These are phyloP conservation scores for Paspalum vaginatum DNA, from an alignment of 176 grass and related monocot genomes.

Conservation along the genomic window DNA sequence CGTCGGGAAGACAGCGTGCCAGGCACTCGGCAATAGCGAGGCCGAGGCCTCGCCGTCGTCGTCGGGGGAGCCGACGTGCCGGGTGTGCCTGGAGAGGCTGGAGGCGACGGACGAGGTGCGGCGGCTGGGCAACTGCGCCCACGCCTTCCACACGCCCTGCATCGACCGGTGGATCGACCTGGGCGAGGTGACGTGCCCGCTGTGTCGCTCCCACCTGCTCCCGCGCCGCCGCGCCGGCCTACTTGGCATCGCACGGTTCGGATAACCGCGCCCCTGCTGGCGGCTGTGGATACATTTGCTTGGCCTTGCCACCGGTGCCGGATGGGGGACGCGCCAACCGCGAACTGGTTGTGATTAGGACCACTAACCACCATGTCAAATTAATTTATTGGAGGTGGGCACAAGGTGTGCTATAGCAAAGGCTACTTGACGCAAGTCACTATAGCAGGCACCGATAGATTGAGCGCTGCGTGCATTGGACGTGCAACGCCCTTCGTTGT, in stretches of 20 bases:
- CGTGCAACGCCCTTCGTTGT: no score
- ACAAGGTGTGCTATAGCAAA: no score
- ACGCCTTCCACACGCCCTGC: constrained; percentile 73
- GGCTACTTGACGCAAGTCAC: no score
- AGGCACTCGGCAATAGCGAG: no score
- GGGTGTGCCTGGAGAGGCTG: constrained; percentile 77
- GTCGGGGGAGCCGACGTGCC: constrained; percentile 43
- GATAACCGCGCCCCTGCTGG: not conserved
- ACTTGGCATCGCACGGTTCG: constrained; percentile 22
- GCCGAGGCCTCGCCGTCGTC: not conserved
- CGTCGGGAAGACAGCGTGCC: no score
- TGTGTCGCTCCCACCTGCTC: constrained; percentile 65
- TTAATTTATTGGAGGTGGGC: not conserved
- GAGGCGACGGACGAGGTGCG: constrained; percentile 59
- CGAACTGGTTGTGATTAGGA: constrained; percentile 39
- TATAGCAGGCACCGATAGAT: no score
- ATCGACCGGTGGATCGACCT: constrained; percentile 83
- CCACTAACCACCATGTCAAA: constrained; percentile 34
- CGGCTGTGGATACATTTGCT: no score
- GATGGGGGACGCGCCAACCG: constrained; percentile 33
- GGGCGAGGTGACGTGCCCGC: constrained; percentile 66
- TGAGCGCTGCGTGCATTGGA: no score
- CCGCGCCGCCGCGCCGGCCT: constrained; percentile 33
- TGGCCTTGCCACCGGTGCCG: not conserved
- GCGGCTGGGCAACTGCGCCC: constrained; percentile 69